A percentile compares a stretch with the other conserved stretches of the same genome.
phyloP scores from a whole-genome alignment of 257 asterid genomes.

The Solanum tarapatanum region DNA sequence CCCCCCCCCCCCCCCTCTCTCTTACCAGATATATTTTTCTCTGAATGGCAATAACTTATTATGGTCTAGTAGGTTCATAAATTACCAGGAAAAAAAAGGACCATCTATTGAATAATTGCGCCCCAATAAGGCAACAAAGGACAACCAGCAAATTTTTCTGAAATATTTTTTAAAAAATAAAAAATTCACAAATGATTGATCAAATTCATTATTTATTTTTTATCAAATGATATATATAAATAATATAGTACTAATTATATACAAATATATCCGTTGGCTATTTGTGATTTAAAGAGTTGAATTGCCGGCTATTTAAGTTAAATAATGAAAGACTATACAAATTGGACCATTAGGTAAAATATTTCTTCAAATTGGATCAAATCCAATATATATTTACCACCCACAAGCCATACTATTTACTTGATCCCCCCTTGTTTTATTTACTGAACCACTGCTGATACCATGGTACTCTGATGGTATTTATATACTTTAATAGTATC shows the following conservation, averaged over 20 bases:
- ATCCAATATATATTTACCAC: no score
- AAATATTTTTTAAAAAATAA: neutral
- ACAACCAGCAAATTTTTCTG: neutral
- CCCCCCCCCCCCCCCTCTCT: no score
- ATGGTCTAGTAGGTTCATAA: neutral
- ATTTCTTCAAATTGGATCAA: no score
- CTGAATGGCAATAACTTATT: neutral
- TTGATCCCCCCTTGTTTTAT: no score
- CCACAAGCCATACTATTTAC: neutral
- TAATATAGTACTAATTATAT: neutral
- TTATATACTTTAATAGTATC: no score
- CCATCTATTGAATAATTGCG: neutral
- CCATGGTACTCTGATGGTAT: no score
- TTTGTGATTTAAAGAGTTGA: neutral
- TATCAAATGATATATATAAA: no score
- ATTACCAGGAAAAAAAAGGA: no score
- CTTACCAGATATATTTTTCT: no score
- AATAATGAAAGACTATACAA: no score
- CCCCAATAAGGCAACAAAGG: neutral
- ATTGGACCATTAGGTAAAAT: no score
- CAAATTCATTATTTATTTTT: neutral
- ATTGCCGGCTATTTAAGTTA: neutral
- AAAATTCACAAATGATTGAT: neutral
- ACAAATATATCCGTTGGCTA: neutral
- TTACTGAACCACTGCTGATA: no score